Evolutionary conservation across 164 flowering plant genomes (phyloP), one percentile per base, ranked within the genome.

Genomic region (Chimonanthus salicifolius): DNA sequence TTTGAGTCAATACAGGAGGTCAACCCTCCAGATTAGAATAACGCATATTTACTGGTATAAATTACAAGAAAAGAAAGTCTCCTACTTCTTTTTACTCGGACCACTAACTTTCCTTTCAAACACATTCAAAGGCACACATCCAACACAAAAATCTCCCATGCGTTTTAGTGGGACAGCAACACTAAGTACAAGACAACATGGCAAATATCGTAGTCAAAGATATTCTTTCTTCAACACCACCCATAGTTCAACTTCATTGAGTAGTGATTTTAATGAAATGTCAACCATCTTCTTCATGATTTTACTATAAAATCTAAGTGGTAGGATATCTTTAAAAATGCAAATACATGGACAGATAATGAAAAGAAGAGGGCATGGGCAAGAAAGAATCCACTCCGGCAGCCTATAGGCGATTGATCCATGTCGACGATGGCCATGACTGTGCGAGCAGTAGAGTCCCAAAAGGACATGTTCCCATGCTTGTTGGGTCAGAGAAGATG

Each of bases 401-500:
- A 49, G 3, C 48, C 3, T 70, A 70, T 7, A 54, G 1, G 47
- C 72, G 63, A 70, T 54, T 70, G 72, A 43, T 54, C 4, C 4
- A 13, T 47, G 44, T 6, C 47, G 44, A 33, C 43, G 45, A 71
- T 62, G 51, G 64, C 47, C 54, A 60, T 7, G 44, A 21, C 46
- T 15, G 43, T 48, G 51, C 9, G 62, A 47, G 10, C 0, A 67
- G 68, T 3, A 64, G 67, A 10, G 68, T n/a, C 10, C 74, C 72
- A 3, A 74, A 74, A 63, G 84, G 84, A 46, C 72, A 54, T 50
- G 78, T 82, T 10, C 84, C 84, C 16, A 54, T 82, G 70, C 62
- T 82, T 20, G 82, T 79, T 5, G 84, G 82, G 49, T 60, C 43
- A 18, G 80, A 75, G 20, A 76, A 21, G n/a, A 69, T 69, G 70